Conservation (phyloP, 768 basidiomycete species). For the Lentinula guzmanii region DNA sequence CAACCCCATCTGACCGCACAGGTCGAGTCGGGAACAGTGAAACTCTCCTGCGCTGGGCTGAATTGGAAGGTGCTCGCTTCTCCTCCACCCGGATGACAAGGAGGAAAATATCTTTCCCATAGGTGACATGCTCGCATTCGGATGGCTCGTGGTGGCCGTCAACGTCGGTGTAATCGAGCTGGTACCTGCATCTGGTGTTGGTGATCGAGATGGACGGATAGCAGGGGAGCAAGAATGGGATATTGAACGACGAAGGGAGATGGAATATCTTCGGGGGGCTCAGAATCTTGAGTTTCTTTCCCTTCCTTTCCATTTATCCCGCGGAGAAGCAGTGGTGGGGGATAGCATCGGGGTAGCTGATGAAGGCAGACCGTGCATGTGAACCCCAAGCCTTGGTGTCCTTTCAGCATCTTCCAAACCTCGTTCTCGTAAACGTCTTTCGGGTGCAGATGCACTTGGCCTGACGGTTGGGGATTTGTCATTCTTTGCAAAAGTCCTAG, state of each 20-base stretch:
- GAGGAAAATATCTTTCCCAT: conserved; percentile 2
- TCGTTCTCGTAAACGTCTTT: not conserved
- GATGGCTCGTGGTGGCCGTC: not conserved
- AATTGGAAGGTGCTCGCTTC: not conserved
- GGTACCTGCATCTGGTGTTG: not conserved
- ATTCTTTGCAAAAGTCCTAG: too few relatives aligned
- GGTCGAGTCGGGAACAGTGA: too few relatives aligned
- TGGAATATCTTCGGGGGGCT: not conserved
- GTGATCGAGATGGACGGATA: not conserved
- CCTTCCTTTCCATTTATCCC: not conserved
- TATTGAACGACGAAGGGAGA: not conserved
- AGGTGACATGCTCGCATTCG: not conserved
- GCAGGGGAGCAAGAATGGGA: not conserved
- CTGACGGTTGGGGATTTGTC: not conserved
- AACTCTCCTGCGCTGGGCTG: too few relatives aligned
- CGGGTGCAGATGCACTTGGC: not conserved
- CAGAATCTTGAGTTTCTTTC: not conserved
- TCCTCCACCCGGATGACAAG: not conserved
- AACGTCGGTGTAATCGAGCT: not conserved
- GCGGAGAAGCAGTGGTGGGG: not conserved
- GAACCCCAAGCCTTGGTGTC: not conserved
- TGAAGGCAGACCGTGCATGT: not conserved
- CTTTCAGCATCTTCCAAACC: not conserved
- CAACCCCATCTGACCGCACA: too few relatives aligned
- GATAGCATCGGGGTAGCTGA: not conserved